Evolutionary conservation across 2,329 filamentous ascomycete genomes (phyloP), one percentile per base, ranked within the genome.

Genomic region (Sporothrix sp.): DNA sequence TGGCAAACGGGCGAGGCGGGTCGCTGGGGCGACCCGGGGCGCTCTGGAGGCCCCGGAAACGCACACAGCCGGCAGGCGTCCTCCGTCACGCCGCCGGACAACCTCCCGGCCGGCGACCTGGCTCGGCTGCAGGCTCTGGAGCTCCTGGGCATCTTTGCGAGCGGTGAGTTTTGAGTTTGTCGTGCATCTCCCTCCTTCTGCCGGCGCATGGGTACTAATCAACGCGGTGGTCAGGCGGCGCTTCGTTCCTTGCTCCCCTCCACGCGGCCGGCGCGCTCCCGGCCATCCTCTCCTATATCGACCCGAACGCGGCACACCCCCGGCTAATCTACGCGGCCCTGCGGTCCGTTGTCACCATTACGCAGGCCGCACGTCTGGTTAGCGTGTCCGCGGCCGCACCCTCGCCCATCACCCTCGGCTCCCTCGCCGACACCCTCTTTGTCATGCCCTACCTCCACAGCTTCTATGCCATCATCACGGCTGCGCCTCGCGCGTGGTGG

Each of bases 141-240:
- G 56, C 76, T 96, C n/a, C 71, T 95, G 32, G 83, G 84, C 42
- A 93, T 87, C 65, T 79, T 97, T 62, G 87, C 88, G 52, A 83
- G 85, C 68, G 89, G 90, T 5, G 89, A 74, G 60, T n/a, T n/a
- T n/a, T n/a, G n/a, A n/a, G n/a, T n/a, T n/a, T n/a, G n/a, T n/a
- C n/a, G n/a, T n/a, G n/a, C n/a, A n/a, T n/a, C n/a, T n/a, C n/a
- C n/a, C n/a, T n/a, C n/a, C n/a, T n/a, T n/a, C n/a, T n/a, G n/a
- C n/a, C n/a, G n/a, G n/a, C n/a, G n/a, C n/a, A n/a, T n/a, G n/a
- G n/a, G n/a, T n/a, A n/a, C n/a, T n/a, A n/a, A n/a, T n/a, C n/a
- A 11, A 37, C 50, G 33, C 7, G 14, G 37, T 8, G 14, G 38
- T 11, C 62, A 94, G 89, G 85, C 58, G 90, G 91, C 6, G 79